Evolutionary conservation across 2,329 filamentous ascomycete genomes (phyloP), one percentile per base, ranked within the genome.

Genomic region (Ceratocystis alfenasii): DNA sequence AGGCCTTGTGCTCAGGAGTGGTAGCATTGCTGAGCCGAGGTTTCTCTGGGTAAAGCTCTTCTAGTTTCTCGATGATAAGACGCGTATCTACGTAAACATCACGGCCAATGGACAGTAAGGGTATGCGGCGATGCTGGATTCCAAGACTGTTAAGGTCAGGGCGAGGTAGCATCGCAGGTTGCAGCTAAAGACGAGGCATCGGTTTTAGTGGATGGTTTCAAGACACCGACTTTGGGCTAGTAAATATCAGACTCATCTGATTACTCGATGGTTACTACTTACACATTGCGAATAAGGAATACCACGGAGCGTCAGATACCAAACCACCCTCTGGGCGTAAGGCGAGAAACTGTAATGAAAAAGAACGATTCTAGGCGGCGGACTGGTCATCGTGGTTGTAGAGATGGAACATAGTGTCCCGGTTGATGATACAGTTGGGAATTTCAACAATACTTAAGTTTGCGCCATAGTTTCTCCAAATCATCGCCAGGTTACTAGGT

Each of bases 41-140:
- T 15, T 75, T 72, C 1, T 77, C 69, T 0, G 81, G 81, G 71
- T 81, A 83, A 45, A 81, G 75, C 1, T 76, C 70, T 70, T 89
- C 84, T 1, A 90, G 81, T 72, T 84, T 86, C 30, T 74, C 74
- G 22, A 90, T 74, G 70, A 90, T 89, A 25, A 89, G 80, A 2
- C 85, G 82, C 1, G 85, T 85, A 76, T 90, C 87, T 68, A 83
- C 77, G 75, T 89, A 90, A 55, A 90, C 76, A 71, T 88, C 83
- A 5, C 81, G 78, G 17, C 85, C 87, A 69, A 89, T 84, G 25
- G 83, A 76, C 63, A 90, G 74, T 63, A 90, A 71, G 1, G 87
- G 87, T 66, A 89, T 89, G 66, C 87, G 85, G 3, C 87, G 81
- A 74, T 91, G 87, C 5, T 78, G 76, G 65, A 89, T 78, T 30